These are phyloP conservation scores for Petunia secreta DNA, from an alignment of 257 asterid genomes.

Conservation along the genomic window DNA sequence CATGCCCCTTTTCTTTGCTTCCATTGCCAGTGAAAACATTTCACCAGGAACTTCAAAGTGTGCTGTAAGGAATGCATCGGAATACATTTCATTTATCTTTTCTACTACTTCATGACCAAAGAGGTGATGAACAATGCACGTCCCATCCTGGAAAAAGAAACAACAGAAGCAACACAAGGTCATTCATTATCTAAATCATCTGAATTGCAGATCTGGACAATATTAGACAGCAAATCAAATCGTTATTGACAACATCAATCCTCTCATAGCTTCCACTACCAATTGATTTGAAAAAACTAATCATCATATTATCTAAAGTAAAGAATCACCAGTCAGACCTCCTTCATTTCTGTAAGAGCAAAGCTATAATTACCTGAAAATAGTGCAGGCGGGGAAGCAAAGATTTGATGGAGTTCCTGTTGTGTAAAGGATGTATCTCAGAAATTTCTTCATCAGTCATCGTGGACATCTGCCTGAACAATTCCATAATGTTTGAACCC, in stretches of 20 bases:
- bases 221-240: background rate
- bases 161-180: background rate
- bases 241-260: background rate
- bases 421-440: slow-evolving; percentile 77
- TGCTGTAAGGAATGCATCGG: slow-evolving; percentile 93
- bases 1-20: slow-evolving; percentile 90
- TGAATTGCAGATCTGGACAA: background rate
- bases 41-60: slow-evolving; percentile 99
- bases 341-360: background rate
- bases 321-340: background rate
- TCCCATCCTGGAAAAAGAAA: slow-evolving; percentile 68
- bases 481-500: slow-evolving; percentile 94
- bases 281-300: background rate
- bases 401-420: slow-evolving; percentile 66
- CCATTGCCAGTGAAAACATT: slow-evolving; percentile 94
- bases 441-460: slow-evolving; percentile 96
- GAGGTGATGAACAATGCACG: slow-evolving; percentile 97
- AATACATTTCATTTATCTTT: slow-evolving; percentile 79
- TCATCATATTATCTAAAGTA: background rate
- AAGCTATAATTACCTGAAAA: slow-evolving; percentile 66
- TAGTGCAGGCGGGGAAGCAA: slow-evolving; percentile 87
- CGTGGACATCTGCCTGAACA: slow-evolving; percentile 76
- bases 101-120: slow-evolving; percentile 88
- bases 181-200: background rate
- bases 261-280: background rate